phyloP scores from a whole-genome alignment of 1,284 basidiomycete species.

The Pseudozyma thailandica region DNA sequence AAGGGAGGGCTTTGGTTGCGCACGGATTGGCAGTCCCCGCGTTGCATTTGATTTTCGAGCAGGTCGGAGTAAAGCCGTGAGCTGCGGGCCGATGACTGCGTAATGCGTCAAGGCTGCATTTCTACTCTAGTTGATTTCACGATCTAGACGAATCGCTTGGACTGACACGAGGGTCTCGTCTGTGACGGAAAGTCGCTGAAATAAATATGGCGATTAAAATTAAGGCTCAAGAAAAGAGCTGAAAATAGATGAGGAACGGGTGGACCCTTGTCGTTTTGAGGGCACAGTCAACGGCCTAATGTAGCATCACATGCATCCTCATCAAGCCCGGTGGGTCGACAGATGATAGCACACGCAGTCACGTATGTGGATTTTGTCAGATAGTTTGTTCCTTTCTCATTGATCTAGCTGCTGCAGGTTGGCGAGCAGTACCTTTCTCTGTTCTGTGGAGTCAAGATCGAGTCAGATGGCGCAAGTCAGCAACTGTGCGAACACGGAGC shows the following conservation, averaged over 20 bases:
- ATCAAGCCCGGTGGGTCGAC: too few relatives aligned
- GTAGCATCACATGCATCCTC: too few relatives aligned
- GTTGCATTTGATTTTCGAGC: too few relatives aligned
- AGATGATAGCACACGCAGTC: too few relatives aligned
- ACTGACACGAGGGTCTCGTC: not conserved
- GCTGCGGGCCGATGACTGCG: not conserved
- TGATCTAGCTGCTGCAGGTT: slow-evolving; percentile 20
- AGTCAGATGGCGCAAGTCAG: not conserved
- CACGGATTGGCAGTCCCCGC: slow-evolving; percentile 4
- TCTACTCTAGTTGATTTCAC: not conserved
- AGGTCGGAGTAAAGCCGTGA: slow-evolving; percentile 9
- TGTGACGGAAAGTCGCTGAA: not conserved
- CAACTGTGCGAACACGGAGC: not conserved
- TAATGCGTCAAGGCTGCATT: not conserved
- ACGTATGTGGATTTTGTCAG: not conserved
- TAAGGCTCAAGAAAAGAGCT: slow-evolving; percentile 1
- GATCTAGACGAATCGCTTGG: not conserved
- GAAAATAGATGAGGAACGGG: too few relatives aligned
- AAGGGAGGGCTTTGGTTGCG: slow-evolving; percentile 1
- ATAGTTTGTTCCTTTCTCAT: not conserved
- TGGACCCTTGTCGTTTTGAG: too few relatives aligned
- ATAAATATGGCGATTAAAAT: not conserved
- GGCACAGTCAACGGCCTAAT: too few relatives aligned
- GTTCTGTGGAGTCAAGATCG: slow-evolving; percentile 6
- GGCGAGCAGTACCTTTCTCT: slow-evolving; percentile 21